Evolutionary conservation across 768 basidiomycete species (phyloP).

Genomic region (Boletus vermiculosoides): DNA sequence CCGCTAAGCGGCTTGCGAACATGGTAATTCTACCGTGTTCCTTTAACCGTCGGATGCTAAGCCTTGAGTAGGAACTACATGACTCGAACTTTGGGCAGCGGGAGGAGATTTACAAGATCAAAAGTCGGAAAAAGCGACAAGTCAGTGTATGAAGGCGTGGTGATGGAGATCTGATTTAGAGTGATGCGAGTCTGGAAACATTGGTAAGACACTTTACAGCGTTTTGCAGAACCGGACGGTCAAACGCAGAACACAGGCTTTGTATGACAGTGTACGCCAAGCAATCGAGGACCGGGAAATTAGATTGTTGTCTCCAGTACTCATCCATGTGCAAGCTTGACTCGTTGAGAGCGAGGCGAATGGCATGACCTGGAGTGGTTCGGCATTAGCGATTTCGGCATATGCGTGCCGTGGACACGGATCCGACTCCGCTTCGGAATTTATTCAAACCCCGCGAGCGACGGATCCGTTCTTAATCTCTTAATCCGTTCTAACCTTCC

Average conservation of each 20-base stretch:
- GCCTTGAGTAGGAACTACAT: conserved; percentile 64
- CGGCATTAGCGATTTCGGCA: conserved; percentile 8
- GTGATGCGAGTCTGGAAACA: neutral
- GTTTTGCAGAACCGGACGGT: neutral
- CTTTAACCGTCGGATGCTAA: conserved; percentile 3
- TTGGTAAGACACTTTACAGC: conserved; percentile 13
- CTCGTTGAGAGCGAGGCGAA: neutral
- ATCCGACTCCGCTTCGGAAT: conserved; percentile 19
- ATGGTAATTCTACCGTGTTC: conserved; percentile 57
- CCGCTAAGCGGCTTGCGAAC: conserved; percentile 88
- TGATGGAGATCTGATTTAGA: conserved; percentile 1
- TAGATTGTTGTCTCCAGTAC: neutral
- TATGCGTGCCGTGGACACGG: conserved; percentile 2
- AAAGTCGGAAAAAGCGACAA: conserved; percentile 35
- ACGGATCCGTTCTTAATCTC: conserved; percentile 7
- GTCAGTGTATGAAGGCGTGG: neutral
- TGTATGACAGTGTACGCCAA: neutral
- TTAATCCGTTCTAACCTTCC: conserved; percentile 7
- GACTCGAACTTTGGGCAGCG: conserved; percentile 88
- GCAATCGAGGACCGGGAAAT: neutral
- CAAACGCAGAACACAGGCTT: neutral
- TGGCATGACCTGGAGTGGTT: neutral
- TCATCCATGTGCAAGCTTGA: neutral
- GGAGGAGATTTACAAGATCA: conserved; percentile 78
- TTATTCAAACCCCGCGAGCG: conserved; percentile 15